Percentiles rank a stretch among this genome's conserved stretches.
These are phyloP conservation scores for Aspergillus pseudoglaucus DNA, from an alignment of 2,329 filamentous ascomycete species.

Conservation along the genomic window DNA sequence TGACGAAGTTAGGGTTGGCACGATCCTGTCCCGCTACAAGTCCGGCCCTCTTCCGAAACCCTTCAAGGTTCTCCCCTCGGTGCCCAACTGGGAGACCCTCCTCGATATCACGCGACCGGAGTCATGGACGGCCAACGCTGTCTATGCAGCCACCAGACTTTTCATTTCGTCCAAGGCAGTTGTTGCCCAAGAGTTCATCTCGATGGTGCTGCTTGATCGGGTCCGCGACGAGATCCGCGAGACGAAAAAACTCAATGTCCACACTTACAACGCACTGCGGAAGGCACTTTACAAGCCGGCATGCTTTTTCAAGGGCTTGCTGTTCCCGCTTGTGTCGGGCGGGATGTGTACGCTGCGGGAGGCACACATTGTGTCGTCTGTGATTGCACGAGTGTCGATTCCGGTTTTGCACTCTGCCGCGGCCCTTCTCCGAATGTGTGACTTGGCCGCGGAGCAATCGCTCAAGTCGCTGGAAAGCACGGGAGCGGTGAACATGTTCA, in stretches of 20 bases:
- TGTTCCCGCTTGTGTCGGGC: constrained; percentile 80
- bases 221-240: constrained; percentile 94
- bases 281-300: constrained; percentile 89
- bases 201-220: constrained; percentile 76
- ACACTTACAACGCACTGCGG: constrained; percentile 89
- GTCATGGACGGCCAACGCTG: constrained; percentile 68
- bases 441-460: constrained; percentile 88
- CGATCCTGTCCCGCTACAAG: constrained; percentile 87
- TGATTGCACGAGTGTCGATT: constrained; percentile 76
- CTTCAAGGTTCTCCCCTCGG: constrained; percentile 90
- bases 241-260: constrained; percentile 89
- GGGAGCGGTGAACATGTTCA: constrained; percentile 90
- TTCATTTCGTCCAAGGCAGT: constrained; percentile 80
- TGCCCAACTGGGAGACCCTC: constrained; percentile 87
- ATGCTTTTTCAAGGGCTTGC: constrained; percentile 92
- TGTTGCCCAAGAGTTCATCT: constrained; percentile 77
- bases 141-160: constrained; percentile 83
- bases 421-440: constrained; percentile 83
- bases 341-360: constrained; percentile 89
- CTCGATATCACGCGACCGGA: constrained; percentile 79
- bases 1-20: constrained; percentile 58
- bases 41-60: constrained; percentile 95
- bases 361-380: constrained; percentile 82
- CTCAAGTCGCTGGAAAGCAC: constrained; percentile 71
- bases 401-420: constrained; percentile 89